Evolutionary conservation across 768 basidiomycete species (phyloP).

Genomic region (Agrocybe chaxingu): DNA sequence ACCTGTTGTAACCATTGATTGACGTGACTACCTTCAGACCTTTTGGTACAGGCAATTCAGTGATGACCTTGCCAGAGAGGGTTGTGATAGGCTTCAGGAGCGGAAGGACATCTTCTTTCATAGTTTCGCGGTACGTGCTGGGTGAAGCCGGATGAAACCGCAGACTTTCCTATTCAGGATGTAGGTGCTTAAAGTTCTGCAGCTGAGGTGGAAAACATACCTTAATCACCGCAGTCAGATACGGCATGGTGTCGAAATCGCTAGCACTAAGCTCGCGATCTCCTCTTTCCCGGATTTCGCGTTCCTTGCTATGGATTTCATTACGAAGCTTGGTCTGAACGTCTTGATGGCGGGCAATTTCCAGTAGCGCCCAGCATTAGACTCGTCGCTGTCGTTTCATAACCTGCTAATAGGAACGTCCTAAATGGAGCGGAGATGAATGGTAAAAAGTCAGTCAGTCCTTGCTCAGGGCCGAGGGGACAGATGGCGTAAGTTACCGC

Average conservation of each 20-base stretch:
- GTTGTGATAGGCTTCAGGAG: slow-evolving; percentile 50
- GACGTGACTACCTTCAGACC: slow-evolving; percentile 48
- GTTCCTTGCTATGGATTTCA: slow-evolving; percentile 48
- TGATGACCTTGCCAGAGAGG: slow-evolving; percentile 39
- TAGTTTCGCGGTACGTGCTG: slow-evolving; percentile 35
- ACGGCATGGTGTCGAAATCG: slow-evolving; percentile 52
- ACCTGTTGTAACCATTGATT: slow-evolving; percentile 55
- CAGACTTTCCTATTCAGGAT: slow-evolving; percentile 36
- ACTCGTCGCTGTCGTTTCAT: slow-evolving; percentile 61
- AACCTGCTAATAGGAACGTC: slow-evolving; percentile 47
- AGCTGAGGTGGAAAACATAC: slow-evolving; percentile 18
- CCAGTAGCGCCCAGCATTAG: slow-evolving; percentile 58
- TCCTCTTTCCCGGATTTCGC: slow-evolving; percentile 32
- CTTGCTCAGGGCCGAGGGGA: slow-evolving; percentile 30
- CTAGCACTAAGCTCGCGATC: slow-evolving; percentile 32
- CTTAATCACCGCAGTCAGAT: slow-evolving; percentile 43
- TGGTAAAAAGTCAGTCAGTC: slow-evolving; percentile 34
- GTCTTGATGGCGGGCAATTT: slow-evolving; percentile 55
- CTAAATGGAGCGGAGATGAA: slow-evolving; percentile 25
- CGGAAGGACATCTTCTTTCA: slow-evolving; percentile 54
- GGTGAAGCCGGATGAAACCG: slow-evolving; percentile 40
- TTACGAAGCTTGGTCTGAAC: slow-evolving; percentile 58
- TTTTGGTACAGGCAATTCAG: slow-evolving; percentile 47
- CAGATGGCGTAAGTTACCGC: slow-evolving; percentile 38
- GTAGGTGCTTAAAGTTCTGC: neutral